Base-by-base conservation (phyloP, 495 filamentous ascomycete genomes). In the Aspergillus biplanus region DNA sequence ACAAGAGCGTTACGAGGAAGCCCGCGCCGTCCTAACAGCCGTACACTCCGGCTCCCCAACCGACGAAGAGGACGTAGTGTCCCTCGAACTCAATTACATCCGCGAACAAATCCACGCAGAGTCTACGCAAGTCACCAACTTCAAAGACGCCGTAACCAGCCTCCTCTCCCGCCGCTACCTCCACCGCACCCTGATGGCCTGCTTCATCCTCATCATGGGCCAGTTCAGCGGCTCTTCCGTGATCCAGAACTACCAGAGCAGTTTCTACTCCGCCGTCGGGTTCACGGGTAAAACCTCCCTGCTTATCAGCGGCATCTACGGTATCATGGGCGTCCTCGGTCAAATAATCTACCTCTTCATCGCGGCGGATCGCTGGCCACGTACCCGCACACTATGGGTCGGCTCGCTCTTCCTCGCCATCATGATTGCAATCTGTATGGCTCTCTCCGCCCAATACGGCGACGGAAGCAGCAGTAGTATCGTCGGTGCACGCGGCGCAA, bases 351-450 rank as follows among this genome's bases (percentile, higher is more conserved):
- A 67, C 49, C 65, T 67, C 16, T 67, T 64, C 50, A 35, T 64
- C 37, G 62, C 62, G 11, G 65, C 65, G 12, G 65, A 67, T 31
- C 64, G 32, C 15, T 67, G 65, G 65, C 65, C 65, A 5, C 62
- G 65, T 34, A 62, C 62, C 18, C 65, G 65, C 15, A 67, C 65
- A 39, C 33, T 67, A 35, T 67, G 65, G 65, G 61, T 64, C 16
- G 65, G 65, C 4, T 67, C 65, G 18, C 56, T 67, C 5, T 64
- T 64, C 37, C 58, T 67, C 2, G 62, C 34, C n/a, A 58, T 55
- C n/a, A 67, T 67, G 65, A 64, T 67, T 54, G 53, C 65, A 8
- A 65, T 67, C 44, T 67, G 65, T 47, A 67, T 67, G 65, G 65
- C 62, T 4, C 37, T 67, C 18, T 67, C 65, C 8, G 62, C 65